Conservation (phyloP, 352 stramenopile species). For the Globisporangium megalacanthum region DNA sequence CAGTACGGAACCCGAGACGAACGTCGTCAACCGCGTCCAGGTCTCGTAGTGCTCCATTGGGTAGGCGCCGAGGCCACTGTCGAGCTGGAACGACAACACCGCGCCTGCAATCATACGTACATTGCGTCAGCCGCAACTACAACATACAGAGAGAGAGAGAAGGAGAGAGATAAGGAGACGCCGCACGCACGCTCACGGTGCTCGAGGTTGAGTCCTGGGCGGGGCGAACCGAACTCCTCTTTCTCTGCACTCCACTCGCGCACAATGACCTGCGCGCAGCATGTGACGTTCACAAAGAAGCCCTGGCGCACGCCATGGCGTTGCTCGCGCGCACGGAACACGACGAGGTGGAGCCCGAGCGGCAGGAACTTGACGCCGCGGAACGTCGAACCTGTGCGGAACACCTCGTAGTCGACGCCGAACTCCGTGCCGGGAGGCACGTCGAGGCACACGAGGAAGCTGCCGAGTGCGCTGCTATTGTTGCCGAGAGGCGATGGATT, state of each 20-base stretch:
- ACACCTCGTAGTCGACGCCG: slow-evolving; percentile 84
- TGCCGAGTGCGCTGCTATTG: slow-evolving; percentile 24
- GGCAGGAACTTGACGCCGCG: slow-evolving; percentile 84
- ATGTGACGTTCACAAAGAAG: slow-evolving; percentile 70
- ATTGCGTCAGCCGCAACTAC: neutral
- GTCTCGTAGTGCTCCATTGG: slow-evolving; percentile 69
- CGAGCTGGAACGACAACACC: slow-evolving; percentile 73
- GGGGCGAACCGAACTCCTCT: slow-evolving; percentile 60
- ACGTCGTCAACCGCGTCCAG: slow-evolving; percentile 66
- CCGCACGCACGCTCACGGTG: slow-evolving; percentile 54
- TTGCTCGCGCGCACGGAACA: slow-evolving; percentile 73
- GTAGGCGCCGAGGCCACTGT: slow-evolving; percentile 73
- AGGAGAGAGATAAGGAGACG: neutral
- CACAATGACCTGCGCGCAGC: slow-evolving; percentile 58
- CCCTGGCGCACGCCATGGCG: slow-evolving; percentile 78
- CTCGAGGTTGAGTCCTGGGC: slow-evolving; percentile 56
- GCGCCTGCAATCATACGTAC: slow-evolving; percentile 25
- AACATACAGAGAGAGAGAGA: neutral
- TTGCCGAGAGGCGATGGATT: neutral
- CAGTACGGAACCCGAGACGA: slow-evolving; percentile 57
- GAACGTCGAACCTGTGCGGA: slow-evolving; percentile 73
- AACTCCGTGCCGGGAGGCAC: slow-evolving; percentile 78
- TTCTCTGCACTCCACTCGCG: slow-evolving; percentile 74
- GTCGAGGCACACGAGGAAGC: slow-evolving; percentile 80
- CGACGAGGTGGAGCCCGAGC: slow-evolving; percentile 73